phyloP scores from a whole-genome alignment of 495 filamentous ascomycete genomes.

The Penicillium pulvis region DNA sequence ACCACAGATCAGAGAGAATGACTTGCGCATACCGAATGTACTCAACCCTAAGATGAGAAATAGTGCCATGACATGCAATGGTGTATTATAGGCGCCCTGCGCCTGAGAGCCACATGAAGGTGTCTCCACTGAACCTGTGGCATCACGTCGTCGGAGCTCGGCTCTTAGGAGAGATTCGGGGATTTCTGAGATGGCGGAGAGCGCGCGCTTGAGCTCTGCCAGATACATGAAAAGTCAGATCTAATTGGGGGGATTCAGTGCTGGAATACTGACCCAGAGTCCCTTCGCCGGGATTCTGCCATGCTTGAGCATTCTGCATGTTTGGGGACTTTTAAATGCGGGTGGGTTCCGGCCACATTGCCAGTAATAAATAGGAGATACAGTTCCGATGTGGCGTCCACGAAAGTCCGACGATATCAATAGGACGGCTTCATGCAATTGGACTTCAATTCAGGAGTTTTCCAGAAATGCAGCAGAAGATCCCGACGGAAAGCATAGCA shows the following conservation, averaged over 20 bases:
- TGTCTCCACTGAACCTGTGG: constrained; percentile 17
- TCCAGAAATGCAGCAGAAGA: constrained; percentile 4
- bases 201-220: constrained; percentile 26
- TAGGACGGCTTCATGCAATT: background rate
- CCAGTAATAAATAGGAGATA: constrained; percentile 9
- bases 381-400: background rate
- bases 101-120: constrained; percentile 64
- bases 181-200: constrained; percentile 29
- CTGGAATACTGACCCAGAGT: constrained; percentile 18
- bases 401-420: background rate
- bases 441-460: background rate
- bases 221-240: background rate
- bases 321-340: constrained; percentile 15
- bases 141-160: constrained; percentile 36
- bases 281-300: constrained; percentile 18
- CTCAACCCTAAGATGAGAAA: constrained; percentile 73
- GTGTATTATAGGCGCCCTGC: constrained; percentile 62
- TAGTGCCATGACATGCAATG: constrained; percentile 74
- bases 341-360: constrained; percentile 14
- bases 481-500: constrained; percentile 6
- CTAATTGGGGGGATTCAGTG: background rate
- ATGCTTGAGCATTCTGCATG: constrained; percentile 28
- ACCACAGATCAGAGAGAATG: background rate
- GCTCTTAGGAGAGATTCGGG: constrained; percentile 35
- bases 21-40: constrained; percentile 59